Evolutionary conservation across 2,329 filamentous ascomycete genomes (phyloP).

Genomic region (Acephala macrosclerotiorum): DNA sequence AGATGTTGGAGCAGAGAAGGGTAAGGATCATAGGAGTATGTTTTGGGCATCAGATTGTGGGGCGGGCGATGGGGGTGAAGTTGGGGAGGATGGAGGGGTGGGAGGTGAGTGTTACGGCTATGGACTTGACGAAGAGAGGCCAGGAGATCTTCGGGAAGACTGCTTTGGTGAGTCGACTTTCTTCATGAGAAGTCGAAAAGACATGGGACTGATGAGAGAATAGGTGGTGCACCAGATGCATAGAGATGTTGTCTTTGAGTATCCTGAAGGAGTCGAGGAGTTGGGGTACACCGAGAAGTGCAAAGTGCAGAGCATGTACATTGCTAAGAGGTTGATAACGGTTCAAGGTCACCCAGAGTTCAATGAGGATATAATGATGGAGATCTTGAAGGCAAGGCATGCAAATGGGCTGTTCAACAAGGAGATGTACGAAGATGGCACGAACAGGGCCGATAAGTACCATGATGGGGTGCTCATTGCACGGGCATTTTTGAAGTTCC

Average conservation of each 20-base stretch:
- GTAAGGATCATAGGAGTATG: constrained; percentile 82
- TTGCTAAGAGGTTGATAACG: constrained; percentile 70
- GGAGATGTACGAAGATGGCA: constrained; percentile 71
- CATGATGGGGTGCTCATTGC: constrained; percentile 85
- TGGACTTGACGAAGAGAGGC: constrained; percentile 73
- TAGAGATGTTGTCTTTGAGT: constrained; percentile 73
- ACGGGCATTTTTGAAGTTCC: constrained; percentile 77
- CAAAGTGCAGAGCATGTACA: constrained; percentile 81
- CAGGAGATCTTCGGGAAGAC: constrained; percentile 75
- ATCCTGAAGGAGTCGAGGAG: constrained; percentile 66
- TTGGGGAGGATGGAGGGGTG: constrained; percentile 78
- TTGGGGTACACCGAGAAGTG: constrained; percentile 73
- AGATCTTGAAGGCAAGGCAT: constrained; percentile 71
- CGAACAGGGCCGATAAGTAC: constrained; percentile 67
- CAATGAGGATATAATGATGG: constrained; percentile 71
- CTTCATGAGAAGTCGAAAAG: neutral
- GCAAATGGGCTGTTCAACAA: constrained; percentile 73
- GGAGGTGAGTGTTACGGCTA: constrained; percentile 79
- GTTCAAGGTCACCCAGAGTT: constrained; percentile 92
- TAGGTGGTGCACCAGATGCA: constrained; percentile 87
- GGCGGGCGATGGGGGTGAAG: constrained; percentile 71
- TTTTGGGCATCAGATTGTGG: constrained; percentile 89
- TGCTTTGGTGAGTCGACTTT: constrained; percentile 54
- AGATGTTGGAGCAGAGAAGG: constrained; percentile 64
- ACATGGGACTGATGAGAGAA: constrained; percentile 40